A percentile compares a stretch with the other conserved stretches of the same genome.
Conservation (phyloP, 1,284 basidiomycete species). For the Stygiomarasmius scandens region DNA sequence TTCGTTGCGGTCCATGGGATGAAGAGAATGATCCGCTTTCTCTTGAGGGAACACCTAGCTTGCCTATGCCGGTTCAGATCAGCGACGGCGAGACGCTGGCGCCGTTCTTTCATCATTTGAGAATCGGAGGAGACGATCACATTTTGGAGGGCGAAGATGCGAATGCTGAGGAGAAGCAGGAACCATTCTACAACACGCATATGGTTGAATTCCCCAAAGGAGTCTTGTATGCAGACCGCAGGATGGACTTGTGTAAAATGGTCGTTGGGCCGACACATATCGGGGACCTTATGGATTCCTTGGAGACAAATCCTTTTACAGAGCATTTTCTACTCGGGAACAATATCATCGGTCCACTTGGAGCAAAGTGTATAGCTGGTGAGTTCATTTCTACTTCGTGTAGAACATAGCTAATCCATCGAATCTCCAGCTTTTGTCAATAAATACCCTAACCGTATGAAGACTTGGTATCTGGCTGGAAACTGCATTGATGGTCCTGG, state of each 20-base stretch:
- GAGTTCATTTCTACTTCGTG: background rate
- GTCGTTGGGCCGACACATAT: conserved; percentile 24
- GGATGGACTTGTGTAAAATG: conserved; percentile 25
- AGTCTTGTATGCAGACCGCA: conserved; percentile 21
- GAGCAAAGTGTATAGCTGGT: conserved; percentile 20
- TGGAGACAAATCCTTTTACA: conserved; percentile 19
- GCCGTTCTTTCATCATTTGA: conserved; percentile 15
- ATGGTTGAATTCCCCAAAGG: conserved; percentile 24
- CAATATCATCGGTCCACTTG: conserved; percentile 22
- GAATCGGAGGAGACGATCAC: conserved; percentile 2
- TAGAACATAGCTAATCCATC: no score
- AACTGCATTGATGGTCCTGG: conserved; percentile 18
- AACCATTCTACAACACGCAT: conserved; percentile 17
- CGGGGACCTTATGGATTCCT: conserved; percentile 19
- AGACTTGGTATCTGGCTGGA: conserved; percentile 24
- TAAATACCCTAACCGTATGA: conserved; percentile 20
- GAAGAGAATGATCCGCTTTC: conserved; percentile 19
- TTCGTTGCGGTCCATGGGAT: conserved; percentile 9
- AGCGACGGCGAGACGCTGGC: conserved; percentile 18
- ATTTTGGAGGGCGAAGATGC: conserved; percentile 7
- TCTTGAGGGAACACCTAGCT: conserved; percentile 16
- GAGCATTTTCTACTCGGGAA: conserved; percentile 23
- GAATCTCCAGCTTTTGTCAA: conserved; percentile 11
- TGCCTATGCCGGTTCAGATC: conserved; percentile 23
- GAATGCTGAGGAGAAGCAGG: conserved; percentile 14